These are phyloP conservation scores for Bothriochloa decipiens DNA, from an alignment of 176 grass and related monocot genomes.

Conservation along the genomic window DNA sequence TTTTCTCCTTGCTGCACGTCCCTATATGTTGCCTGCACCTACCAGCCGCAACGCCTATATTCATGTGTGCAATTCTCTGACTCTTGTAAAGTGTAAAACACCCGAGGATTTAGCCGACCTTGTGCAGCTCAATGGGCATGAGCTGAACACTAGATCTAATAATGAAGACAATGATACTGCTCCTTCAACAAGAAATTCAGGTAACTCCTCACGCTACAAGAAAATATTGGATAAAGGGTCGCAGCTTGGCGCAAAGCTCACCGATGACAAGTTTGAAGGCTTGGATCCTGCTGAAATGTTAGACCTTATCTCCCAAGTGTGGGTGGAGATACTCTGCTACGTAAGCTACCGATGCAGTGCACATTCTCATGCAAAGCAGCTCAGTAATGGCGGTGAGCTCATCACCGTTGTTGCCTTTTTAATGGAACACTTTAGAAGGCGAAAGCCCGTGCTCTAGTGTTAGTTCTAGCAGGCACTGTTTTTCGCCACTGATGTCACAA, in stretches of 20 bases:
- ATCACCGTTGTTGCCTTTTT: not conserved
- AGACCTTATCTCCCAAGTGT: not conserved
- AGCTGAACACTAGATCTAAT: not conserved
- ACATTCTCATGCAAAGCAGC: not conserved
- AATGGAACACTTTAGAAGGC: not conserved
- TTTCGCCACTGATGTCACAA: not conserved
- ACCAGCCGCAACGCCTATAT: not conserved
- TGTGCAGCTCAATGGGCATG: not conserved
- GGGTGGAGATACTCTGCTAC: not conserved
- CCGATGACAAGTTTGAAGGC: not conserved
- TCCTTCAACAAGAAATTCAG: not conserved
- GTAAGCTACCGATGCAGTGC: not conserved
- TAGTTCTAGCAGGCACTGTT: not conserved
- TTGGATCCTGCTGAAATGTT: not conserved
- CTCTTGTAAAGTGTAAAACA: not conserved
- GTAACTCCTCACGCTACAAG: not conserved
- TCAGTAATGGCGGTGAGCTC: constrained; percentile 5
- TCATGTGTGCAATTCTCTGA: not conserved
- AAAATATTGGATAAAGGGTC: not conserved
- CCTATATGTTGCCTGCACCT: not conserved
- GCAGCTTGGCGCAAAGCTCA: not conserved
- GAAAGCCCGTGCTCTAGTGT: not conserved
- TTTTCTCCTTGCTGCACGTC: not conserved
- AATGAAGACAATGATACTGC: not conserved
- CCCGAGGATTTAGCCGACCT: not conserved